phyloP scores from a whole-genome alignment of 768 basidiomycete genomes.

The Strobilomyces dryophilus region DNA sequence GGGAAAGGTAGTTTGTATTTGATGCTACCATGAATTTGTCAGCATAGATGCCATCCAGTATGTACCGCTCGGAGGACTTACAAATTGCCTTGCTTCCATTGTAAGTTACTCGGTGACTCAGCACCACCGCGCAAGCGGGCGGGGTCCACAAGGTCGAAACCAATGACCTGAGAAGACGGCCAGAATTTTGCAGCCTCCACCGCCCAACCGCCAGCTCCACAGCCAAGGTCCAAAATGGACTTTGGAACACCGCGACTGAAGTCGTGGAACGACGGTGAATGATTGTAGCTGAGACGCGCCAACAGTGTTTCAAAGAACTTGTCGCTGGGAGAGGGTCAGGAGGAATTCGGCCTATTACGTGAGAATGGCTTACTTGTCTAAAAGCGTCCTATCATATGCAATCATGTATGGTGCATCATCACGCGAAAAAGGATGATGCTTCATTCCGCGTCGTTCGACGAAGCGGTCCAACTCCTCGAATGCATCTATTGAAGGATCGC shows the following conservation, averaged over 20 bases:
- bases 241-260: constrained; percentile 46
- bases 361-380: constrained; percentile 51
- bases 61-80: constrained; percentile 33
- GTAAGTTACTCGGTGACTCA: constrained; percentile 35
- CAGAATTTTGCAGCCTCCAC: constrained; percentile 58
- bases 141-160: constrained; percentile 57
- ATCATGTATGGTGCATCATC: constrained; percentile 61
- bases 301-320: constrained; percentile 50
- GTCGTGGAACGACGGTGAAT: constrained; percentile 59
- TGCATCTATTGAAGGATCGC: constrained; percentile 12
- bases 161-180: constrained; percentile 56
- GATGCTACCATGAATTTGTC: constrained; percentile 36
- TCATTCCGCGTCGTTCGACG: constrained; percentile 35
- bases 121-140: constrained; percentile 33
- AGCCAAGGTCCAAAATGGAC: constrained; percentile 69
- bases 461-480: constrained; percentile 27
- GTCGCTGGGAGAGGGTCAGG: constrained; percentile 44
- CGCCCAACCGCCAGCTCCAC: constrained; percentile 70
- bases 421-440: constrained; percentile 49
- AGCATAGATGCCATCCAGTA: not conserved
- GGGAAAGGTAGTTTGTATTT: constrained; percentile 58
- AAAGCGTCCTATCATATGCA: constrained; percentile 50
- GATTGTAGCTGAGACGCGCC: constrained; percentile 48
- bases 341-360: constrained; percentile 1
- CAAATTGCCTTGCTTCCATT: constrained; percentile 65